Evolutionary conservation across 352 stramenopile genomes (phyloP), one percentile per base, ranked within the genome.

Genomic region (Phytopythium cucurbitacearum): DNA sequence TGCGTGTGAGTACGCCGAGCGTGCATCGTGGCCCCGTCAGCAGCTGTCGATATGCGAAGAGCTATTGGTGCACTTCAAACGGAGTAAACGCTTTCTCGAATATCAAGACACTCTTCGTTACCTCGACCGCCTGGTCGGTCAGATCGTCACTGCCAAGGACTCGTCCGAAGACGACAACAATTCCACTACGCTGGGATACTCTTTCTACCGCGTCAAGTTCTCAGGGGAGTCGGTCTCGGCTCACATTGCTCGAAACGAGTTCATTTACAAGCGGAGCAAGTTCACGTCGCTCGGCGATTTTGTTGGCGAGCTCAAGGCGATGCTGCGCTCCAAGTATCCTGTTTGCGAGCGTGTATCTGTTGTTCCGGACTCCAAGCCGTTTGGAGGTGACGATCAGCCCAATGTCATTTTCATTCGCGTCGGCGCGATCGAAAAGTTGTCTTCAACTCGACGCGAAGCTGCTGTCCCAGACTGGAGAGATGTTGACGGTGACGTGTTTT

Each of bases 221-320:
- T 65, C 65, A 16, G 76, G 79, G 7, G 72, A 82, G 13, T 84
- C 73, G 7, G 73, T 87, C n/a, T 69, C 73, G 11, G 48, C 56
- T 7, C 64, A 68, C 15, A 67, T 77, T 1, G 58, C 72, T 1
- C 64, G 51, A 9, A 53, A 70, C 51, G 80, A 89, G 40, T 91
- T 73, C 52, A 82, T 93, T 44, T 90, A 91, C 73, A 87, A 86
- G 46, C 76, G 82, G 4, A 84, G 59, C 53, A 76, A 72, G 35
- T 91, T 87, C 55, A 60, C 72, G 46, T 88, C 77, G 11, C 58
- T 91, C 1, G 73, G 78, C 0, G 80, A 91, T 44, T 87, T 89
- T 50, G 64, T 88, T 6, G 41, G 62, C 33, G 80, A 91, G 21
- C 71, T 88, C 48, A 85, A 88, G 48, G 60, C 64, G 0, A 73